A percentile compares a stretch with the other conserved stretches of the same genome.
phyloP scores from a whole-genome alignment of 1,284 basidiomycete genomes.

The Sanghuangporus sanghuang region DNA sequence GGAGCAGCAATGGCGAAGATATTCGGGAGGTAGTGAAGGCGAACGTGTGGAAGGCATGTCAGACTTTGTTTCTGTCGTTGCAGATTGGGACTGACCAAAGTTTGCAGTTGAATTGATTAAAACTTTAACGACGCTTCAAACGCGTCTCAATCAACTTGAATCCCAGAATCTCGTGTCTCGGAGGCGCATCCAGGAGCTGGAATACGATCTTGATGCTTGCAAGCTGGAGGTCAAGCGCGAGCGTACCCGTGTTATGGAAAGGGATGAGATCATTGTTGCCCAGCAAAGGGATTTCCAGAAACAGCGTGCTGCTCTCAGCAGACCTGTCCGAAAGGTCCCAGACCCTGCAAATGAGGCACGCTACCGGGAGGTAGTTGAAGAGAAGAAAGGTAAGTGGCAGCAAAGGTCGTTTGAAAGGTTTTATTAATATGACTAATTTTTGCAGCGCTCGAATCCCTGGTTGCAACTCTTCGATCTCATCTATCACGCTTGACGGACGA shows the following conservation, averaged over 20 bases:
- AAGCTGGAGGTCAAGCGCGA: slow-evolving; percentile 67
- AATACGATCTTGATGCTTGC: slow-evolving; percentile 74
- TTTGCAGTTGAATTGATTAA: slow-evolving; percentile 51
- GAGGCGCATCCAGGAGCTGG: slow-evolving; percentile 74
- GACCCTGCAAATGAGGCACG: slow-evolving; percentile 39
- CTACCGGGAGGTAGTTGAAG: slow-evolving; percentile 72
- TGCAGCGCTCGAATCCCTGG: slow-evolving; percentile 72
- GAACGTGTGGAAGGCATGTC: slow-evolving; percentile 55
- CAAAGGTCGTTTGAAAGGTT: background rate
- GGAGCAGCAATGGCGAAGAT: slow-evolving; percentile 45
- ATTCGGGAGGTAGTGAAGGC: slow-evolving; percentile 35
- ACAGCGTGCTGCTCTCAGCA: slow-evolving; percentile 23
- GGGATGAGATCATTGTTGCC: slow-evolving; percentile 39
- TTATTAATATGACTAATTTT: background rate
- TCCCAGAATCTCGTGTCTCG: slow-evolving; percentile 77
- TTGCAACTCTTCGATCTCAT: slow-evolving; percentile 65
- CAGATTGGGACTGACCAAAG: slow-evolving; percentile 1
- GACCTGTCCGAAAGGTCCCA: slow-evolving; percentile 22
- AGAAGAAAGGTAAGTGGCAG: slow-evolving; percentile 66
- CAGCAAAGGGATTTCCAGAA: slow-evolving; percentile 31
- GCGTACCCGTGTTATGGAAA: slow-evolving; percentile 54
- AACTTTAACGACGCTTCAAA: slow-evolving; percentile 58
- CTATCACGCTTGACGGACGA: slow-evolving; percentile 73
- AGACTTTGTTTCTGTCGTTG: background rate
- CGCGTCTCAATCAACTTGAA: slow-evolving; percentile 64